Evolutionary conservation across 257 asterid species (phyloP).

Genomic region (Linaria vulgaris): DNA sequence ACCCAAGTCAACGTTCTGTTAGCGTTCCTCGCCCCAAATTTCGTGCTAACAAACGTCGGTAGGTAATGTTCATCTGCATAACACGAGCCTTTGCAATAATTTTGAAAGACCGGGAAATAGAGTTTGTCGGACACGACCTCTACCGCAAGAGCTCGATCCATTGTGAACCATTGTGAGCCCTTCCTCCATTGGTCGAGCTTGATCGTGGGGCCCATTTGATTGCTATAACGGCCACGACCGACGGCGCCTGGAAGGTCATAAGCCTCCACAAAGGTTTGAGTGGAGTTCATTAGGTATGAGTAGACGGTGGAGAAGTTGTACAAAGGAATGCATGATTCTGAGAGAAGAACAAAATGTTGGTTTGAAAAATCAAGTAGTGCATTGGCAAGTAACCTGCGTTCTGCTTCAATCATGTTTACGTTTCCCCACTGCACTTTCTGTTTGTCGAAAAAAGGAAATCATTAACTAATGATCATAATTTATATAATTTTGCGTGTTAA

Average conservation of each 20-base stretch:
- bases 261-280: constrained; percentile 50
- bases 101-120: constrained; percentile 47
- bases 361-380: constrained; percentile 87
- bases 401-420: constrained; percentile 87
- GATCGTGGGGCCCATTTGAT: constrained; percentile 53
- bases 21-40: constrained; percentile 42
- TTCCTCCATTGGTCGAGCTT: constrained; percentile 63
- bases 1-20: constrained; percentile 72
- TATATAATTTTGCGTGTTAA: background rate
- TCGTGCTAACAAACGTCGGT: constrained; percentile 61
- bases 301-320: constrained; percentile 77
- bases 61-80: constrained; percentile 84
- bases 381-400: constrained; percentile 71
- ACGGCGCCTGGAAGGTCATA: constrained; percentile 55
- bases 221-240: constrained; percentile 67
- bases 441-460: background rate
- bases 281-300: constrained; percentile 59
- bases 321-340: constrained; percentile 83
- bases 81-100: constrained; percentile 51
- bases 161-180: constrained; percentile 91
- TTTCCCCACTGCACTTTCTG: constrained; percentile 83
- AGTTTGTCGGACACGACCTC: constrained; percentile 58
- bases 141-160: constrained; percentile 57
- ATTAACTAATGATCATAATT: background rate
- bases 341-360: constrained; percentile 72